Evolutionary conservation across 306 rosid species (phyloP), one percentile per base, ranked within the genome.

Genomic region (Mucuna pruriens): DNA sequence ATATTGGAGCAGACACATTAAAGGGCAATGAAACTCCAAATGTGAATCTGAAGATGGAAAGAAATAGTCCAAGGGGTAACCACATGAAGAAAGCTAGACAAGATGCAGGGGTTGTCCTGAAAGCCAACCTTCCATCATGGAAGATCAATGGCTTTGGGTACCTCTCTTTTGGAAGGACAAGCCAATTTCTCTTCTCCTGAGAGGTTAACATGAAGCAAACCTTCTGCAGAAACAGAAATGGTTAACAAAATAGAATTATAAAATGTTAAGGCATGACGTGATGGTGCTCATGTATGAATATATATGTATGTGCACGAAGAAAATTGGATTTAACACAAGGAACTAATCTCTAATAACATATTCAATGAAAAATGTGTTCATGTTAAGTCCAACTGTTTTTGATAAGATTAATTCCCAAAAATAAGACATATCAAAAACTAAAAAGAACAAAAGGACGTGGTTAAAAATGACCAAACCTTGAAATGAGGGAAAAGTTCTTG

Each of bases 121-220:
- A 84, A 52, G 94, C 92, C 58, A 91, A 71, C 83, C 97, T 89
- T 79, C 97, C 95, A 80, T 92, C 97, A 73, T 92, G 97, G 85
- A 92, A 92, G 20, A 91, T 84, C 84, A 92, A 39, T 33, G 90
- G 84, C 65, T 89, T 87, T 1, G 88, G 94, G 80, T 87, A 85
- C 20, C 76, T 85, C 40, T 85, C 87, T 79, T 85, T 89, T n/a
- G 92, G 88, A 38, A 91, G 88, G 31, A 42, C 82, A 15, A 73
- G 79, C 92, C 91, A 85, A 5, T 49, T 85, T 71, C 85, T 90
- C 75, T 88, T 92, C 83, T 91, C 94, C 60, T 81, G 77, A n/a
- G 78, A 76, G n/a, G 77, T 89, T 57, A 89, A 20, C 54, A 16
- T 91, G 45, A 80, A 51, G 82, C 68, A 80, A 71, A 81, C 78